These are phyloP conservation scores for Psilocybe cubensis DNA, from an alignment of 768 basidiomycete genomes.

Conservation along the genomic window DNA sequence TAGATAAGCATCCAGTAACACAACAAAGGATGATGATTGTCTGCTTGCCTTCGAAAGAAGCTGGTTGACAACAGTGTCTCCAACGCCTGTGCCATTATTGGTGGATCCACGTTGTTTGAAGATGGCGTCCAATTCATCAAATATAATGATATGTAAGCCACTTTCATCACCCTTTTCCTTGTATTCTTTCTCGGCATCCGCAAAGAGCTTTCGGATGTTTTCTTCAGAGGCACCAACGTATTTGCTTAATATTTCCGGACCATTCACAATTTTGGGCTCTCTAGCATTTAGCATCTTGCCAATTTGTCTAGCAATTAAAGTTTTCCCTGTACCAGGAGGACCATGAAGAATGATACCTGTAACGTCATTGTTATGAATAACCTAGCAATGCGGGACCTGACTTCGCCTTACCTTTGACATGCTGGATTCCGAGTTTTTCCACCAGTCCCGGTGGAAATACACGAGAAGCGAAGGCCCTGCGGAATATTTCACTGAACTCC, in stretches of 20 bases:
- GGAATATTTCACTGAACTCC: constrained; percentile 96
- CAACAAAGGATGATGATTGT: not conserved
- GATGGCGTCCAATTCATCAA: constrained; percentile 97
- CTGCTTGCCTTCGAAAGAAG: constrained; percentile 85
- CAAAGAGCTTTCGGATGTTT: constrained; percentile 96
- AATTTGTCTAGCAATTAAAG: constrained; percentile 96
- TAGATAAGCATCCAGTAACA: not conserved
- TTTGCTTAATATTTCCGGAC: constrained; percentile 96
- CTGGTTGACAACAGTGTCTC: constrained; percentile 99
- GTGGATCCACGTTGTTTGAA: constrained; percentile 98
- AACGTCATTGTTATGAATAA: constrained; percentile 1
- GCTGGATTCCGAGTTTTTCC: constrained; percentile 96
- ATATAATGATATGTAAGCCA: constrained; percentile 98
- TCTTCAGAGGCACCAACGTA: constrained; percentile 98
- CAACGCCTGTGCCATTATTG: constrained; percentile 91
- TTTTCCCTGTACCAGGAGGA: constrained; percentile 98
- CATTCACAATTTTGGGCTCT: constrained; percentile 98
- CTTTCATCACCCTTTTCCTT: constrained; percentile 98
- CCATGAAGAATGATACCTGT: constrained; percentile 92
- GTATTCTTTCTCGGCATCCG: constrained; percentile 99
- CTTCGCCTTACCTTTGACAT: constrained; percentile 83
- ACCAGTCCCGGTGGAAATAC: constrained; percentile 98
- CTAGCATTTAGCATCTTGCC: constrained; percentile 99
- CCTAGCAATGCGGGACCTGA: not conserved
- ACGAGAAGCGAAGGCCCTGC: constrained; percentile 96